Conservation (phyloP, 768 basidiomycete species). For the Agrocybe pediades region DNA sequence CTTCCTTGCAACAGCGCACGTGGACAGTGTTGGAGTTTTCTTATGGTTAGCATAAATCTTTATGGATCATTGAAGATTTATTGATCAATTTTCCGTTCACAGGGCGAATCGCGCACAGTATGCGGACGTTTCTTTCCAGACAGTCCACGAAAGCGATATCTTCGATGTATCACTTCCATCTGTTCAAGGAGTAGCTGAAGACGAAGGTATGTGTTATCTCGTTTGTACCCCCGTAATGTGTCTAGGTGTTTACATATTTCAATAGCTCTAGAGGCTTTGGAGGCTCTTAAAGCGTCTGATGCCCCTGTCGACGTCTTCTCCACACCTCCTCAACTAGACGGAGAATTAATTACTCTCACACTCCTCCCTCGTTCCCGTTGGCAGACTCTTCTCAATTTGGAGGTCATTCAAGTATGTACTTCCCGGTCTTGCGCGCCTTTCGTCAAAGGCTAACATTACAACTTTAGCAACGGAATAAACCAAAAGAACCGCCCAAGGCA, state of each 20-base stretch:
- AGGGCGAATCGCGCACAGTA: conserved; percentile 98
- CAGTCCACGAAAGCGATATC: conserved; percentile 76
- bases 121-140: conserved; percentile 78
- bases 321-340: conserved; percentile 87
- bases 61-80: conserved; percentile 26
- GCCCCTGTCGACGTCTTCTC: conserved; percentile 70
- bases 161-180: conserved; percentile 74
- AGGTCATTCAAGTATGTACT: conserved; percentile 79
- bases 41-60: conserved; percentile 93
- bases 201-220: conserved; percentile 59
- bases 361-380: conserved; percentile 90
- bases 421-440: background rate
- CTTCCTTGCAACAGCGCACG: conserved; percentile 93
- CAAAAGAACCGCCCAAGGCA: conserved; percentile 92
- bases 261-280: conserved; percentile 71
- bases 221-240: background rate
- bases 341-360: conserved; percentile 91
- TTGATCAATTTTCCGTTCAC: conserved; percentile 4
- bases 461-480: conserved; percentile 90
- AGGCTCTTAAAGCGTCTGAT: conserved; percentile 62
- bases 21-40: conserved; percentile 92
- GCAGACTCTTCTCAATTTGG: conserved; percentile 96
- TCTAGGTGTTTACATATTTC: background rate
- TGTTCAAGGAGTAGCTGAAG: conserved; percentile 80
- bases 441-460: background rate